A percentile compares a stretch with the other conserved stretches of the same genome.
These are phyloP conservation scores for Eragrostis tef DNA, from an alignment of 202 grass and related monocot genomes.

Conservation along the genomic window DNA sequence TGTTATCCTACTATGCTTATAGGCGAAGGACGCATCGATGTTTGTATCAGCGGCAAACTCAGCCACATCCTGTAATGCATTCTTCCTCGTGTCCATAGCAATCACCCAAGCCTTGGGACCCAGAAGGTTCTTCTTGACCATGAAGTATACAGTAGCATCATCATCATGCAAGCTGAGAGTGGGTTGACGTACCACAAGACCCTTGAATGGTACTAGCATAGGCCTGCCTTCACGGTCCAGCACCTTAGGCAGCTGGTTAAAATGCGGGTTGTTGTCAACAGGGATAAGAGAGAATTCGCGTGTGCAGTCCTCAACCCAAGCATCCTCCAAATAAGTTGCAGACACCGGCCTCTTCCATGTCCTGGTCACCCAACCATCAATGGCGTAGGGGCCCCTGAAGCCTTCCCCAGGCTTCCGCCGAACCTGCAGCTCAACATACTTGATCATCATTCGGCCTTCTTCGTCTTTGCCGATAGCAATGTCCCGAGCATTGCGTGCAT, in stretches of 20 bases:
- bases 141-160: not conserved
- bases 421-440: not conserved
- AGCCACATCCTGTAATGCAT: not conserved
- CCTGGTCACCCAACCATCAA: not conserved
- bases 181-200: not conserved
- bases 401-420: not conserved
- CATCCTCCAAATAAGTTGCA: slow-evolving; percentile 1
- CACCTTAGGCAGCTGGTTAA: not conserved
- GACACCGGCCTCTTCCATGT: not conserved
- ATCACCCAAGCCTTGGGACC: not conserved
- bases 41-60: not conserved
- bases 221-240: not conserved
- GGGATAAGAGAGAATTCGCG: not conserved
- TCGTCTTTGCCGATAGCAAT: not conserved
- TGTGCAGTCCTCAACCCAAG: not conserved
- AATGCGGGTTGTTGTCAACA: not conserved
- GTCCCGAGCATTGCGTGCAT: not conserved
- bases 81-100: not conserved
- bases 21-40: not conserved
- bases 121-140: not conserved
- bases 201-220: not conserved
- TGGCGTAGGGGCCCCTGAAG: not conserved
- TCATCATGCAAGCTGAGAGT: not conserved
- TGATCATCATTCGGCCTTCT: not conserved
- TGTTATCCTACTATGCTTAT: not conserved